A percentile compares a stretch with the other conserved stretches of the same genome.
Conservation (phyloP, 768 basidiomycete genomes). For the Nidularia sp. region DNA sequence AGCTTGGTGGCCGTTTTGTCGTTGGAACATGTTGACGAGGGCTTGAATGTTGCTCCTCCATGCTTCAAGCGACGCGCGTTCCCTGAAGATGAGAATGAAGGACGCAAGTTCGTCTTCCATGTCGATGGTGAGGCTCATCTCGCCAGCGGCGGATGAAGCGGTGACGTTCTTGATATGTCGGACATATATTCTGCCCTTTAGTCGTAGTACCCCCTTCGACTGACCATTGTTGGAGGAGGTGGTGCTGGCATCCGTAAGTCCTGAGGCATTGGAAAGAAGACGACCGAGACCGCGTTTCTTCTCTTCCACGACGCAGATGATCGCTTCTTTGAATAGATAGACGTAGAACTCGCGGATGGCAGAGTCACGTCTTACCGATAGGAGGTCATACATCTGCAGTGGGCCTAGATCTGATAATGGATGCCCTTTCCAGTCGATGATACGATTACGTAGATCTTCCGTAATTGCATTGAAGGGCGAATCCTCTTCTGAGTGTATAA, state of each 20-base stretch:
- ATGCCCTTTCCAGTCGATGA: conserved; percentile 96
- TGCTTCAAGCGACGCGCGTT: conserved; percentile 81
- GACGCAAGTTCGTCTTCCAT: conserved; percentile 98
- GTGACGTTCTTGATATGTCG: conserved; percentile 89
- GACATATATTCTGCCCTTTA: conserved; percentile 95
- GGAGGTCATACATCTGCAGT: conserved; percentile 87
- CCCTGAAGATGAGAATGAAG: conserved; percentile 94
- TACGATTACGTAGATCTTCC: conserved; percentile 83
- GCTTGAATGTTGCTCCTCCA: conserved; percentile 84
- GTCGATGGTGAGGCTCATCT: conserved; percentile 92
- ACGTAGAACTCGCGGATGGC: conserved; percentile 93
- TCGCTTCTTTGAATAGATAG: conserved; percentile 95
- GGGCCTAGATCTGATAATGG: conserved; percentile 85
- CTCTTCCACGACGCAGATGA: conserved; percentile 98
- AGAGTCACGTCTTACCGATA: conserved; percentile 84
- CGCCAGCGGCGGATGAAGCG: conserved; percentile 71
- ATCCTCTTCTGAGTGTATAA: conserved; percentile 54
- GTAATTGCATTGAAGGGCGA: conserved; percentile 82
- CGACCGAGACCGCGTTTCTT: conserved; percentile 80
- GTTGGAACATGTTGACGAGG: conserved; percentile 70
- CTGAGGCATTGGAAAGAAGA: conserved; percentile 62
- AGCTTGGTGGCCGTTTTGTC: conserved; percentile 33
- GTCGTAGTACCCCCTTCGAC: conserved; percentile 71
- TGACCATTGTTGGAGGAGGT: conserved; percentile 28
- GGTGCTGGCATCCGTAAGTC: conserved; percentile 48